These are phyloP conservation scores for Saccharomyces paradoxus DNA, from an alignment of 805 yeast species.

Conservation along the genomic window DNA sequence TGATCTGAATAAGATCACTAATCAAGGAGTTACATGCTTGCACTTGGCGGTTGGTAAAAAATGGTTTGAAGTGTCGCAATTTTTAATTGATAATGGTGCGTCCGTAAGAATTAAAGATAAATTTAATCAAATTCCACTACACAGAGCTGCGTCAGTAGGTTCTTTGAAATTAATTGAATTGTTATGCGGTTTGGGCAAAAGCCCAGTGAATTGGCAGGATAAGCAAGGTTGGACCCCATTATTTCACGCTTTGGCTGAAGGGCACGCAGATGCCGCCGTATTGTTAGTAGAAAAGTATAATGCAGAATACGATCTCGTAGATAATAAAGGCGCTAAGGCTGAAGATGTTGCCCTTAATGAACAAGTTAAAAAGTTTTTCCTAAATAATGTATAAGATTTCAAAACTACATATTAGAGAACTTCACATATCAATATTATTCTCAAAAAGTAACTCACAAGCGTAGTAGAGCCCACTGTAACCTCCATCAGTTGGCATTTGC, in stretches of 20 bases:
- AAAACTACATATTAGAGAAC: neutral
- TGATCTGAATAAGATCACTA: conserved; percentile 53
- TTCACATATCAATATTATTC: conserved; percentile 11
- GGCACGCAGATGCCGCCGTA: conserved; percentile 69
- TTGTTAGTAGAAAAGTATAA: conserved; percentile 49
- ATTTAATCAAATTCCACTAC: conserved; percentile 58
- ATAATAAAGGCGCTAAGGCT: conserved; percentile 48
- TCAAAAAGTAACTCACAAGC: conserved; percentile 17
- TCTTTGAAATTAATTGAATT: conserved; percentile 46
- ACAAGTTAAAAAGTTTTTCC: conserved; percentile 38
- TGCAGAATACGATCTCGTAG: conserved; percentile 48
- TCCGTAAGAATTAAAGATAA: conserved; percentile 60
- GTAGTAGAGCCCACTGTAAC: conserved; percentile 22
- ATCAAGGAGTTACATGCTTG: conserved; percentile 64
- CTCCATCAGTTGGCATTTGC: conserved; percentile 9
- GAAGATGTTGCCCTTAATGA: conserved; percentile 48
- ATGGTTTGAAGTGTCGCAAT: conserved; percentile 45
- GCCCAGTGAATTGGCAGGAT: conserved; percentile 65
- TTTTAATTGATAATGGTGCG: conserved; percentile 51
- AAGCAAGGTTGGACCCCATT: conserved; percentile 73
- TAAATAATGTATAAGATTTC: conserved; percentile 10
- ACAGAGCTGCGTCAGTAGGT: conserved; percentile 79
- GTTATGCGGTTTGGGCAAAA: conserved; percentile 40
- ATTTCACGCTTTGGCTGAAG: conserved; percentile 88
- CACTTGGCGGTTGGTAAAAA: conserved; percentile 72